A percentile compares a stretch with the other conserved stretches of the same genome.
Evolutionary conservation across 495 filamentous ascomycete genomes (phyloP).

Genomic region (Extremus antarcticus): DNA sequence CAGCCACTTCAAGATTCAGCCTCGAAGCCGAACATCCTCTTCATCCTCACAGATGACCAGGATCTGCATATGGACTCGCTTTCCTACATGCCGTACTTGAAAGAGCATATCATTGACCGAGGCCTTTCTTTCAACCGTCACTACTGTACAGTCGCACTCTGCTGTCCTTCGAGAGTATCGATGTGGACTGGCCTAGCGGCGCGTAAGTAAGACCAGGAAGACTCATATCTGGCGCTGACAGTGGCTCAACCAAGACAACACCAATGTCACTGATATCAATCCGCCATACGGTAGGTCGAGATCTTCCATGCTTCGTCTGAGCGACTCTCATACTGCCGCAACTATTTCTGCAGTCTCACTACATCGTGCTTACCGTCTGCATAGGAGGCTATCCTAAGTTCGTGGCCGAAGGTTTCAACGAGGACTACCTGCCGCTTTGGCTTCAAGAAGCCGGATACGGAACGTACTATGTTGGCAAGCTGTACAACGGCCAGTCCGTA

Average conservation of each 20-base stretch:
- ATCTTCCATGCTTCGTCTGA: not conserved
- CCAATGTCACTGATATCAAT: slow-evolving; percentile 60
- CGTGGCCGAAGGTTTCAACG: slow-evolving; percentile 52
- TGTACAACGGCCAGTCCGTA: slow-evolving; percentile 46
- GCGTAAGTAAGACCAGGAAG: slow-evolving; percentile 17
- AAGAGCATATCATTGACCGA: slow-evolving; percentile 23
- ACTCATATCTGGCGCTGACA: not conserved
- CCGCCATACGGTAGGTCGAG: slow-evolving; percentile 34
- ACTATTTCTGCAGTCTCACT: not conserved
- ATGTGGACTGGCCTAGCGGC: slow-evolving; percentile 51
- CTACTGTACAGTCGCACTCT: slow-evolving; percentile 26
- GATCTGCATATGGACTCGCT: slow-evolving; percentile 26
- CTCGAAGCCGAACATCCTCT: slow-evolving; percentile 23
- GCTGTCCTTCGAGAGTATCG: slow-evolving; percentile 28
- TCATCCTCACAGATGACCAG: slow-evolving; percentile 30
- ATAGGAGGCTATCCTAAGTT: slow-evolving; percentile 61
- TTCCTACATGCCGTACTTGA: slow-evolving; percentile 24
- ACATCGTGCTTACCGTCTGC: not conserved
- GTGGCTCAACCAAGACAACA: slow-evolving; percentile 39
- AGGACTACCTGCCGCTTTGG: slow-evolving; percentile 58
- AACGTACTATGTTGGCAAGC: slow-evolving; percentile 64
- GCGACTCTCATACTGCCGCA: not conserved
- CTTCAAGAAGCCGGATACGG: slow-evolving; percentile 58
- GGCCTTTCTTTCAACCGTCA: slow-evolving; percentile 24
- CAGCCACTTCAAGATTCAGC: not conserved